Conservation (phyloP, 2,329 filamentous ascomycete genomes). For the Colletotrichum sp. region DNA sequence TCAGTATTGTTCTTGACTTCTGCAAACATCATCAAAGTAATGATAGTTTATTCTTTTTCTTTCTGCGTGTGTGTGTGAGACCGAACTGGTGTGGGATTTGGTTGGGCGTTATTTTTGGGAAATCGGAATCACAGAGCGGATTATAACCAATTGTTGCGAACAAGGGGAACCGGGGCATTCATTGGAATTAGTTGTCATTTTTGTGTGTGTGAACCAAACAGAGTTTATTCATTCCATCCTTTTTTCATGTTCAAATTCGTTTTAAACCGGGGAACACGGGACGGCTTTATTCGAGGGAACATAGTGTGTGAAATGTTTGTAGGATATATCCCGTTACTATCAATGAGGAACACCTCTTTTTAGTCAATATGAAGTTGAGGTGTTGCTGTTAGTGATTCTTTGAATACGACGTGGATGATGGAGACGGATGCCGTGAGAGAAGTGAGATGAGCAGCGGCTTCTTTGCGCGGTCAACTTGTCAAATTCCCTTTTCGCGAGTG, state of each 20-base stretch:
- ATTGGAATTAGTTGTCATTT: not conserved
- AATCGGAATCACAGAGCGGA: not conserved
- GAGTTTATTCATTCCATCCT: not conserved
- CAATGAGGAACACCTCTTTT: not conserved
- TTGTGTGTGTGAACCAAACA: not conserved
- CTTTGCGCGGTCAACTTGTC: not conserved
- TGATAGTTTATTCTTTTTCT: slow-evolving; percentile 10
- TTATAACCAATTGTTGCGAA: not conserved
- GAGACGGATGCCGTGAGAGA: not conserved
- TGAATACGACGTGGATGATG: not conserved
- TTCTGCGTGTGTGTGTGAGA: not conserved
- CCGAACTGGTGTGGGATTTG: not conserved
- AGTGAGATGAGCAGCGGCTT: not conserved
- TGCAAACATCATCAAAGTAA: slow-evolving; percentile 10
- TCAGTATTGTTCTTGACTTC: slow-evolving; percentile 15
- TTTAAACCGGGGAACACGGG: not conserved
- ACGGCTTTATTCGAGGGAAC: not conserved
- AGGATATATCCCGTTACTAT: not conserved
- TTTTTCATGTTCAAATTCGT: not conserved
- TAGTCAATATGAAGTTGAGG: not conserved
- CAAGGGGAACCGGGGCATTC: not conserved
- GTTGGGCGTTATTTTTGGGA: not conserved
- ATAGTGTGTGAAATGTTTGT: not conserved
- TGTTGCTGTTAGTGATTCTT: not conserved
- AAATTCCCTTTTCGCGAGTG: not conserved